Percentiles rank a stretch among this genome's conserved stretches.
Conservation (phyloP, 345 rosid species). For the Acer campestre region DNA sequence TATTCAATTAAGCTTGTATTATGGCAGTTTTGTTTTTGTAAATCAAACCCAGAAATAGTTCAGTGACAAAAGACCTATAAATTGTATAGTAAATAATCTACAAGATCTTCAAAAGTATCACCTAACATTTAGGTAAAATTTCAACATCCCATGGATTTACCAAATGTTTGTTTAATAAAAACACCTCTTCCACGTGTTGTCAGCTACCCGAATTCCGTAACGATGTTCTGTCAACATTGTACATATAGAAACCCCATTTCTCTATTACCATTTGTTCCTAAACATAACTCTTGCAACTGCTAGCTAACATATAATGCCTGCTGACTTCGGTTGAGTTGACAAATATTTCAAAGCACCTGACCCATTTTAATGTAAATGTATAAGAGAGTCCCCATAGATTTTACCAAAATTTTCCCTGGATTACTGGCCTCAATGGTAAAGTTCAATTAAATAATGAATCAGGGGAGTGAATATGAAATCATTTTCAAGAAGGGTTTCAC, state of each 20-base stretch:
- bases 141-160: conserved; percentile 1
- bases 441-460: neutral
- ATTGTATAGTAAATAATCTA: neutral
- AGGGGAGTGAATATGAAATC: neutral
- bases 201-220: no score
- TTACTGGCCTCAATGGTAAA: neutral
- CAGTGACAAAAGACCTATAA: no score
- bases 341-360: neutral
- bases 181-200: no score
- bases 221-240: no score
- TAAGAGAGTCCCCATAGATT: neutral
- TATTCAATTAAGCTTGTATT: neutral
- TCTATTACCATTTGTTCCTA: no score
- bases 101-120: neutral
- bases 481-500: neutral
- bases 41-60: neutral
- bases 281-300: no score
- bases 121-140: neutral
- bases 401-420: no score
- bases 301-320: no score
- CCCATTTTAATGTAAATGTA: no score
- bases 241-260: no score
- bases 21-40: neutral
- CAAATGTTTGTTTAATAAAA: neutral
- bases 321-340: neutral